Evolutionary conservation across 257 asterid genomes (phyloP).

Genomic region (Nicotiana otophora): DNA sequence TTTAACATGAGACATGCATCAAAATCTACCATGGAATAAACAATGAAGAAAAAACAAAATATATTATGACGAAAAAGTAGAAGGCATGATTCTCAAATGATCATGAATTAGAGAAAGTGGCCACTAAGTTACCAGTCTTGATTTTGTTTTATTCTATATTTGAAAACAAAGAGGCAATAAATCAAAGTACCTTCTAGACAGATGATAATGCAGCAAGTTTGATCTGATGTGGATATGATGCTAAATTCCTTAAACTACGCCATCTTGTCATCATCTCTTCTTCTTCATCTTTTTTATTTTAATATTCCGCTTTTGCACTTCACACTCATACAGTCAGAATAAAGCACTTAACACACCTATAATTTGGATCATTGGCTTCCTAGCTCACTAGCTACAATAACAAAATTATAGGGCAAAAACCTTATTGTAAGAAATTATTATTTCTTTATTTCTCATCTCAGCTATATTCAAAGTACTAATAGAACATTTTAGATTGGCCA

Average conservation of each 20-base stretch:
- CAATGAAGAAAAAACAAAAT: background rate
- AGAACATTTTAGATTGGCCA: background rate
- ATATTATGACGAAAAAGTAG: background rate
- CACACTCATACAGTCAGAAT: background rate
- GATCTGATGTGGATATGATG: constrained; percentile 7
- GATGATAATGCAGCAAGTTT: constrained; percentile 4
- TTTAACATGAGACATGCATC: background rate
- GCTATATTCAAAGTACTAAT: background rate
- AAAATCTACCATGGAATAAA: background rate
- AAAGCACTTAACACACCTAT: background rate
- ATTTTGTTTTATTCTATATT: too few species aligned
- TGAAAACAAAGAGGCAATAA: background rate
- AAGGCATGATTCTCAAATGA: background rate
- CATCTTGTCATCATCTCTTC: background rate
- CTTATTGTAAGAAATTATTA: background rate
- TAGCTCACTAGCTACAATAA: background rate
- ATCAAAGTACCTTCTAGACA: background rate
- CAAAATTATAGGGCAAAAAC: background rate
- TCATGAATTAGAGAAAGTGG: background rate
- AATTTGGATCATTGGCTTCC: background rate
- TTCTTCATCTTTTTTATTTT: background rate
- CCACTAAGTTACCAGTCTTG: background rate
- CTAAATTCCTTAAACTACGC: constrained; percentile 7
- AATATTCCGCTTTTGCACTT: background rate
- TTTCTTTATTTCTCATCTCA: too few species aligned